A percentile compares a stretch with the other conserved stretches of the same genome.
phyloP scores from a whole-genome alignment of 768 basidiomycete genomes.

The Floccularia luteovirens region DNA sequence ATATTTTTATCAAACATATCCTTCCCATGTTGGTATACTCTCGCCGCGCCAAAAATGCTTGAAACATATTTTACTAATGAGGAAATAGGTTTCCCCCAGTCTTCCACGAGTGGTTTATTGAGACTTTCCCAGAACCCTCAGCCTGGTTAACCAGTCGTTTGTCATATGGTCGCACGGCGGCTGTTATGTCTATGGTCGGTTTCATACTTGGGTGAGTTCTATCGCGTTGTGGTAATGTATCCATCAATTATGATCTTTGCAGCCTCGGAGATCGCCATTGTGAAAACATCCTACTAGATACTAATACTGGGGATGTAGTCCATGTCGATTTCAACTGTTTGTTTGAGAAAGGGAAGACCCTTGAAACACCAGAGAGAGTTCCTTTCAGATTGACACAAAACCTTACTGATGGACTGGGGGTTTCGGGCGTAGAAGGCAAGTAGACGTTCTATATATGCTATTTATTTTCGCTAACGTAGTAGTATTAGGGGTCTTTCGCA shows the following conservation, averaged over 20 bases:
- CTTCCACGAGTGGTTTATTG: conserved; percentile 96
- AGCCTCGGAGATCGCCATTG: conserved; percentile 98
- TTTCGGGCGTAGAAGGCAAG: conserved; percentile 86
- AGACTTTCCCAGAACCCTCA: conserved; percentile 94
- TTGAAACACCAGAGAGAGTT: conserved; percentile 87
- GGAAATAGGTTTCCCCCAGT: conserved; percentile 67
- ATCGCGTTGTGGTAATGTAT: neutral
- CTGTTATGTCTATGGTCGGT: conserved; percentile 99
- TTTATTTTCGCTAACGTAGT: too few species aligned
- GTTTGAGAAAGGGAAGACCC: conserved; percentile 88
- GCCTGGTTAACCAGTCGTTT: conserved; percentile 91
- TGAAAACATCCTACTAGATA: conserved; percentile 93
- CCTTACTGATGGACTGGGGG: conserved; percentile 84
- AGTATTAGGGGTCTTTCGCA: conserved; percentile 72
- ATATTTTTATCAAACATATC: conserved; percentile 45
- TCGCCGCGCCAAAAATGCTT: neutral
- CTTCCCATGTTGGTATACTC: conserved; percentile 41
- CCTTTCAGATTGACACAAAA: conserved; percentile 96
- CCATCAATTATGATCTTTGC: neutral
- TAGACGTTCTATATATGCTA: too few species aligned
- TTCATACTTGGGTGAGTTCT: conserved; percentile 81
- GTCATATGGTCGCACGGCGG: conserved; percentile 80
- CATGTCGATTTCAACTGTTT: conserved; percentile 98
- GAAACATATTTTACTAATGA: neutral
- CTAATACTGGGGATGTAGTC: conserved; percentile 80